Evolutionary conservation across 768 basidiomycete species (phyloP), one percentile per base, ranked within the genome.

Genomic region (Auricularia auricula-judae): DNA sequence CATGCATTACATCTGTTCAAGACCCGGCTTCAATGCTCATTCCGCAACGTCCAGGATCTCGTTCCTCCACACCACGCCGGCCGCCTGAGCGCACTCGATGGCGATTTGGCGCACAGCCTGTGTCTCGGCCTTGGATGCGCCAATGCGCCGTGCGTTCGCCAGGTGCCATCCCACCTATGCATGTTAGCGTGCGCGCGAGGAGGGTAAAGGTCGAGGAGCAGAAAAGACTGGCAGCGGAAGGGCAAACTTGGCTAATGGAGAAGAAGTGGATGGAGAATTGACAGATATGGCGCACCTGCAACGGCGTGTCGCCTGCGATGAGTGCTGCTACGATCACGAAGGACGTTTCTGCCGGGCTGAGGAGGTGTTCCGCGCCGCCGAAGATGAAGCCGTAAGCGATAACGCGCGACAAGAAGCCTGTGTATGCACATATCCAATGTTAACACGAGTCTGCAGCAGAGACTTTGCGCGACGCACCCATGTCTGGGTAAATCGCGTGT

Each of bases 311-410:
- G 64, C 76, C 77, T 3, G 84, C 80, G 68, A 88, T 82, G 56
- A 87, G 78, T 0, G 84, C 80, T 14, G 85, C 79, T n/a, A 86
- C 80, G 67, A 87, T 73, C 12, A 80, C 76, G 70, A 81, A 88
- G 2, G 84, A 82, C 1, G 84, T 83, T 69, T 88, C 86, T 42
- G 81, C 69, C 1, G 76, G 72, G 1, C 81, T 78, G 7, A 85
- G 71, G 23, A 81, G 74, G 0, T 78, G 23, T 1, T 14, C 76
- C 29, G 77, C 76, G 60, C 78, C 79, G 1, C 81, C 78, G 65
- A 87, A 88, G 3, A 74, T 76, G 29, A 80, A 71, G 0, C 86
- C 86, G 66, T 88, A 87, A 0, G 75, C 85, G 60, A 87, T 75
- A 0, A 75, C 79, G 60, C 72, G 80, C 36, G 78, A 77, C 67